Evolutionary conservation across 2,329 filamentous ascomycete genomes (phyloP).

Genomic region (Phialophora macrospora): DNA sequence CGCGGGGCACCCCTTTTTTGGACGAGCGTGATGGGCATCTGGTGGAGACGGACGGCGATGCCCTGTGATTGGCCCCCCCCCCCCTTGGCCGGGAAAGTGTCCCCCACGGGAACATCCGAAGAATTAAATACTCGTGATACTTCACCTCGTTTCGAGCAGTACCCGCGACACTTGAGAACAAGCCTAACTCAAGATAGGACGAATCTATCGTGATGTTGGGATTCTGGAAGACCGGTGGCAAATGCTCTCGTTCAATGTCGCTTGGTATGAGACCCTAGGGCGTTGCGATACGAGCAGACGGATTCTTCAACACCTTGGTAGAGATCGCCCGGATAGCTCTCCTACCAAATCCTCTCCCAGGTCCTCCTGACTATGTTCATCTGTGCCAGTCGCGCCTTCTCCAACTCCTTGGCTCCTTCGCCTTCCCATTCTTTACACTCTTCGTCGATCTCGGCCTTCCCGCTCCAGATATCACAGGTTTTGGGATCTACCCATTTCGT

Average conservation of each 20-base stretch:
- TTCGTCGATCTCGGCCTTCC: slow-evolving; percentile 45
- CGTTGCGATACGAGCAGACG: not conserved
- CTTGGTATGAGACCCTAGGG: not conserved
- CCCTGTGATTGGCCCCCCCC: no score
- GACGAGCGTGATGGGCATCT: no score
- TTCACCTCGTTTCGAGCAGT: no score
- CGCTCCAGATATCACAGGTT: slow-evolving; percentile 41
- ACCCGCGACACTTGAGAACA: not conserved
- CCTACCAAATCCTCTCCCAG: slow-evolving; percentile 42
- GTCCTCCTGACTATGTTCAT: slow-evolving; percentile 41
- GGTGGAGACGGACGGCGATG: no score
- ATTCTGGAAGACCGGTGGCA: not conserved
- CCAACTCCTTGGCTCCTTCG: slow-evolving; percentile 41
- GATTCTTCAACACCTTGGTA: not conserved
- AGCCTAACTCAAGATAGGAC: no score
- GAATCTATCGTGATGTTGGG: not conserved
- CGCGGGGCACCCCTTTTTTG: no score
- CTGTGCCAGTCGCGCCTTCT: slow-evolving; percentile 41
- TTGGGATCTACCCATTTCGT: slow-evolving; percentile 42
- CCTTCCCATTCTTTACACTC: slow-evolving; percentile 46
- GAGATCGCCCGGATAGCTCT: not conserved
- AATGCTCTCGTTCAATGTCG: not conserved
- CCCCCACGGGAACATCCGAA: no score
- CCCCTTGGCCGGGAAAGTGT: no score
- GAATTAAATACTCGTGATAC: no score